Base-by-base conservation (phyloP, 1,139 yeast species). In the Debaryomycetaceae sp. region DNA sequence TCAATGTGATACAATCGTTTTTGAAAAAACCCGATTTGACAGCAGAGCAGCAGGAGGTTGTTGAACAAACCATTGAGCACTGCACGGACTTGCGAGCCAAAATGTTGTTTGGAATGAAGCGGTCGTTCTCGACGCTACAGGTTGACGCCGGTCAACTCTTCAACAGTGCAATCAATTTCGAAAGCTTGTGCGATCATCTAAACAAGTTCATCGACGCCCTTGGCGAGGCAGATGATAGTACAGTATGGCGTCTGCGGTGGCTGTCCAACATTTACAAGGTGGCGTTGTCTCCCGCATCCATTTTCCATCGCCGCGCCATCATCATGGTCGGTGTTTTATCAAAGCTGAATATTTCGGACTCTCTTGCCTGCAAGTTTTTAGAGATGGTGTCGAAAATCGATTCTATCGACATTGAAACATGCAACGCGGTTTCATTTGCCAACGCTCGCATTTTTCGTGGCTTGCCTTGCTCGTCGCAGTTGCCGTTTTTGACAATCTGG, bases 101-200 rank as follows among this genome's bases (percentile, higher is more conserved):
- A 40, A 69, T 81, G 62, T 57, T 82, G 36, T 82, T 82, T 55
- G 95, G 95, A 0, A 59, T 82, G 37, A 75, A 77, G n/a, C 73
- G 85, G 40, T 87, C 78, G 24, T 22, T 59, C 57, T 16, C 65
- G 13, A 28, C 47, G 4, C 35, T 41, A 2, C 37, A 45, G 3
- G 38, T 47, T 1, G 66, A 58, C 31, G 38, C 51, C 3, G 49
- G 49, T 19, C 72, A 63, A 36, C 62, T 72, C 30, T 63, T 68
- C 25, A 69, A 73, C 28, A 53, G 60, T 28, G 60, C 68, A 1
- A 53, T 55, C 25, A 73, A 74, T 16, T 64, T 83, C 41, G 87
- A 82, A 37, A 62, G 71, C 12, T 67, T 82, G 26, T 74, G 85
- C 39, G 73, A 72, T 29, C 62, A 78, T 29, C 56, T 83, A 37